These are phyloP conservation scores for Diaporthe sp. DNA, from an alignment of 2,329 filamentous ascomycete species.

Conservation along the genomic window DNA sequence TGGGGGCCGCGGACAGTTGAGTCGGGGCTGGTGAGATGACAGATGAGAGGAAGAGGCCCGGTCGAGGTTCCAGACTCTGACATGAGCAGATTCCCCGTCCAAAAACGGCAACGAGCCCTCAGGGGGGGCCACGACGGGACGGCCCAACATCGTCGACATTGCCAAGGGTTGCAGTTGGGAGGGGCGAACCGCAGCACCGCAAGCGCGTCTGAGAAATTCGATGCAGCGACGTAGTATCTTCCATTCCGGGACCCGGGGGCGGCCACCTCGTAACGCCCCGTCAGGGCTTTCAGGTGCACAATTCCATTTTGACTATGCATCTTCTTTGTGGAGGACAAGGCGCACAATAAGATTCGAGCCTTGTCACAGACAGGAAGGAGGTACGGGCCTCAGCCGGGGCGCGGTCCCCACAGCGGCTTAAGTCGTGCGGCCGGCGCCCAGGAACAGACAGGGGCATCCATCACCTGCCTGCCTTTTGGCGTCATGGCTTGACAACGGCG, in stretches of 20 bases:
- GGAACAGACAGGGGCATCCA: constrained; percentile 28
- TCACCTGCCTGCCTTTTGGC: constrained; percentile 15
- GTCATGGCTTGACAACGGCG: constrained; percentile 35
- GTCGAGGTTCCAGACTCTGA: constrained; percentile 33
- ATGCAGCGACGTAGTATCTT: background rate
- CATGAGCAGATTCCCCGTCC: constrained; percentile 24
- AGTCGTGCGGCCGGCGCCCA: constrained; percentile 18
- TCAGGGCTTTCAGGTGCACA: constrained; percentile 10
- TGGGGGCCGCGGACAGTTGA: constrained; percentile 33
- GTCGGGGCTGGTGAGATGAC: constrained; percentile 6
- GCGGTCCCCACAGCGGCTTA: constrained; percentile 32
- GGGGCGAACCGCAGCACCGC: constrained; percentile 23
- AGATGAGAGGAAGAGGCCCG: constrained; percentile 11
- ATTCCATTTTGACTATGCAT: constrained; percentile 6
- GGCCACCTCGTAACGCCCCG: background rate
- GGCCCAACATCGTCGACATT: constrained; percentile 24
- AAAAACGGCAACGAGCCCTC: background rate
- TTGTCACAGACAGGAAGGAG: constrained; percentile 39
- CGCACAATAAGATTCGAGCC: constrained; percentile 21
- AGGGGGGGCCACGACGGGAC: constrained; percentile 6
- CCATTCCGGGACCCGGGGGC: constrained; percentile 18
- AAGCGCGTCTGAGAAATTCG: constrained; percentile 14
- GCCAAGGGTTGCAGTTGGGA: constrained; percentile 18
- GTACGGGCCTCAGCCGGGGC: constrained; percentile 22
- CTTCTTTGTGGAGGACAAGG: constrained; percentile 11